Conservation (phyloP, 1,139 yeast genomes). For the Pichia norvegensis region DNA sequence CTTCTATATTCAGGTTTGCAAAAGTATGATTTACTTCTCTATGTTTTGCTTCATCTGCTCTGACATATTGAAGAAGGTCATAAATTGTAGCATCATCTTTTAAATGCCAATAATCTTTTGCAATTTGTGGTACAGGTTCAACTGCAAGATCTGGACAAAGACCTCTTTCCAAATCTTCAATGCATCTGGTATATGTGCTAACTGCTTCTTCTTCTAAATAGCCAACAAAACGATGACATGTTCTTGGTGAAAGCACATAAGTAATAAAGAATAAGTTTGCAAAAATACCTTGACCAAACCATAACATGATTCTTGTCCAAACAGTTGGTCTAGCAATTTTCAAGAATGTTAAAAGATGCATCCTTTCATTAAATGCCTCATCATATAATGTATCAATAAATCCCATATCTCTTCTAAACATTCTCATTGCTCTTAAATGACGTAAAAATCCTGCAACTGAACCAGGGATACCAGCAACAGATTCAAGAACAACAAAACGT, state of each 20-base stretch:
- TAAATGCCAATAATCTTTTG: slow-evolving; percentile 57
- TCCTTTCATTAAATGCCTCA: slow-evolving; percentile 74
- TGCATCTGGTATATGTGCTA: slow-evolving; percentile 56
- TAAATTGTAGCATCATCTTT: slow-evolving; percentile 44
- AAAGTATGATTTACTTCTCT: slow-evolving; percentile 72
- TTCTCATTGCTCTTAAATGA: slow-evolving; percentile 54
- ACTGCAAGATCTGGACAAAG: slow-evolving; percentile 43
- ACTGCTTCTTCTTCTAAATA: slow-evolving; percentile 78
- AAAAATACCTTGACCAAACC: slow-evolving; percentile 66
- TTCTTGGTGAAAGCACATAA: slow-evolving; percentile 52
- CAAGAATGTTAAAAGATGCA: slow-evolving; percentile 67
- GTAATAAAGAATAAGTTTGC: slow-evolving; percentile 57
- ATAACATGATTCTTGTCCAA: slow-evolving; percentile 49
- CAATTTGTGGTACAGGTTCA: slow-evolving; percentile 46
- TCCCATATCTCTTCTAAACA: slow-evolving; percentile 60
- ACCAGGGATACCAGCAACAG: slow-evolving; percentile 76
- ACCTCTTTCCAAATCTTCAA: slow-evolving; percentile 47
- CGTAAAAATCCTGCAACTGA: slow-evolving; percentile 66
- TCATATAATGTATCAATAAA: slow-evolving; percentile 71
- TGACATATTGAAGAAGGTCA: slow-evolving; percentile 51
- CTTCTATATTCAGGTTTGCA: slow-evolving; percentile 50
- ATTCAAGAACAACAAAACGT: slow-evolving; percentile 60
- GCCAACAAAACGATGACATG: slow-evolving; percentile 73
- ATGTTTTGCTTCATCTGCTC: slow-evolving; percentile 67
- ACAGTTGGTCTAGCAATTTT: slow-evolving; percentile 58